Evolutionary conservation across 371 early-diverging fungal genomes (phyloP), one percentile per base, ranked within the genome.

Genomic region (Actinomortierella wolfii): DNA sequence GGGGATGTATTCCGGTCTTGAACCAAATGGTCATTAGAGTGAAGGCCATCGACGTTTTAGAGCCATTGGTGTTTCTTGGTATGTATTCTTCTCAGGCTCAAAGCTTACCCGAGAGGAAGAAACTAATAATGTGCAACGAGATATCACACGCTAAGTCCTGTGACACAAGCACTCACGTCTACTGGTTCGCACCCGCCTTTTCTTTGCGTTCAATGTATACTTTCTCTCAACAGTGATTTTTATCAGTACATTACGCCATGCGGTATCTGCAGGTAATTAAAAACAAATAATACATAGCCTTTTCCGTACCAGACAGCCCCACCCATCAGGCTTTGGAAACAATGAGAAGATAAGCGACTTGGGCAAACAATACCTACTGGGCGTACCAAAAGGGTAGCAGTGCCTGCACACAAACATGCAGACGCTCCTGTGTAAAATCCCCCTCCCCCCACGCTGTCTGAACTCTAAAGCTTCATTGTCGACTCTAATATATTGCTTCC

Each of bases 191-290:
- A 24, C n/a, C 47, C 39, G 53, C 52, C 58, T 44, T 21, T 44
- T 25, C 5, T 43, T 20, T 55, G 17, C 21, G 2, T 28, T 3
- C 28, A 17, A 15, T 25, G 13, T 26, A 18, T 34, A 11, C 40
- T 20, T 17, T n/a, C 29, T 39, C 34, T 5, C 17, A 51, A 9
- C 44, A 66, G 63, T 50, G 81, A 82, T 51, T 65, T 78, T 57
- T 78, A 78, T 26, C 79, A 84, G 14, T 83, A 76, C 62, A 69
- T 86, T 23, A 81, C 89, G 0, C 94, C 94, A 11, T 94, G 94
- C 61, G 94, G 94, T 24, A 86, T 90, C 62, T 94, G 92, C 81
- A 78, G 94, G 79, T 82, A 82, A 40, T 13, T 8, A 25, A 1
- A 46, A 44, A 11, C 26, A 9, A n/a, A 24, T 9, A 18, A 23